Evolutionary conservation across 2,329 filamentous ascomycete genomes (phyloP).

Genomic region (Neobulgaria alba): DNA sequence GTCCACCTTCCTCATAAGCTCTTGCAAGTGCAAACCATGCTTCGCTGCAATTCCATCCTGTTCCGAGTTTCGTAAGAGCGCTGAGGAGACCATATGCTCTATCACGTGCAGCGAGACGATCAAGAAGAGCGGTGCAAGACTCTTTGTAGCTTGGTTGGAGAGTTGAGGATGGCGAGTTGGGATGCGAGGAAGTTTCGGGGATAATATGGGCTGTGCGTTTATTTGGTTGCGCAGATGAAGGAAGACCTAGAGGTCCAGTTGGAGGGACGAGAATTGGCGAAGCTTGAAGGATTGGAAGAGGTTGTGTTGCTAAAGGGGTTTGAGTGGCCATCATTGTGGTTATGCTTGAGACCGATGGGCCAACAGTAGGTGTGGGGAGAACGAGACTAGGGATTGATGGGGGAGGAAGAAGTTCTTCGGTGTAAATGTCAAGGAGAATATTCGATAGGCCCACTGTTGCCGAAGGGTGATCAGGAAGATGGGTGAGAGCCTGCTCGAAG

Average conservation of each 20-base stretch:
- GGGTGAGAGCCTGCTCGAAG: constrained; percentile 75
- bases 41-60: constrained; percentile 84
- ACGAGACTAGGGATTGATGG: constrained; percentile 35
- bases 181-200: constrained; percentile 5
- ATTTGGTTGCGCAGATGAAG: constrained; percentile 19
- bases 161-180: constrained; percentile 5
- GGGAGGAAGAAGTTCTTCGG: constrained; percentile 53
- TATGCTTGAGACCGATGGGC: constrained; percentile 21
- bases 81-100: constrained; percentile 79
- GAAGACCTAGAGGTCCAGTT: constrained; percentile 26
- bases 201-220: constrained; percentile 11
- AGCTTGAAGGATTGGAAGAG: constrained; percentile 3
- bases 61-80: constrained; percentile 73
- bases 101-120: constrained; percentile 82
- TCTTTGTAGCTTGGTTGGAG: constrained; percentile 14
- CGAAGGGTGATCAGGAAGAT: constrained; percentile 69
- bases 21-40: constrained; percentile 86
- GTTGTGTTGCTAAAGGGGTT: constrained; percentile 13
- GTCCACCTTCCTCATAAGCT: constrained; percentile 79
- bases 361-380: constrained; percentile 16
- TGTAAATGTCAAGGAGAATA: constrained; percentile 80
- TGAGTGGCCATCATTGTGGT: constrained; percentile 10
- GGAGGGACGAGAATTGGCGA: constrained; percentile 13
- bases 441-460: constrained; percentile 78
- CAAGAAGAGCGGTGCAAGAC: constrained; percentile 31